These are phyloP conservation scores for Ceraceosorus guamensis DNA, from an alignment of 1,284 basidiomycete species.

Conservation along the genomic window DNA sequence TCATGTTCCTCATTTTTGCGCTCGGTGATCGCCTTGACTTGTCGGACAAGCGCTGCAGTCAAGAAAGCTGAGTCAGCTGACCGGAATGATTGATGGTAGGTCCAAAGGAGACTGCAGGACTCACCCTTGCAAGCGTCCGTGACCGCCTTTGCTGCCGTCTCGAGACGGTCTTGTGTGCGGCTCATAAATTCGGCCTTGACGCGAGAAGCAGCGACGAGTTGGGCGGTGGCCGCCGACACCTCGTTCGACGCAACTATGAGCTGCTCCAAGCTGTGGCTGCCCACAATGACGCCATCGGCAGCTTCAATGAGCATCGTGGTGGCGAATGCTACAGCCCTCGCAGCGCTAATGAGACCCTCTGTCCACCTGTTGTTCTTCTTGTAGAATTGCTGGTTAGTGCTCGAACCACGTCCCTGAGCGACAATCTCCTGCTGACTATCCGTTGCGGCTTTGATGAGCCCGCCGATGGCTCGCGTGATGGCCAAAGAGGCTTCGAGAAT, in stretches of 20 bases:
- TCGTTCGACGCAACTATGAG: constrained; percentile 98
- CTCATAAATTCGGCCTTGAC: constrained; percentile 99
- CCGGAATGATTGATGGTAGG: too few relatives aligned
- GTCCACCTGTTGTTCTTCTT: constrained; percentile 99
- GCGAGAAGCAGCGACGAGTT: constrained; percentile 93
- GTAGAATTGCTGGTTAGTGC: constrained; percentile 89
- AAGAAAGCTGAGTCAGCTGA: too few relatives aligned
- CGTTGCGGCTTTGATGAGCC: constrained; percentile 90
- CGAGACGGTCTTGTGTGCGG: constrained; percentile 91
- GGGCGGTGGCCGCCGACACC: constrained; percentile 90
- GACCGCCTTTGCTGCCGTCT: constrained; percentile 93
- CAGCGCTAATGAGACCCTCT: constrained; percentile 95
- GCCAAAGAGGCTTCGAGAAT: constrained; percentile 87
- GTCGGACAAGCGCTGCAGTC: constrained; percentile 69
- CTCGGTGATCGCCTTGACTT: constrained; percentile 90
- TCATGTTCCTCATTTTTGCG: constrained; percentile 57
- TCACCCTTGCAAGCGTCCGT: constrained; percentile 82
- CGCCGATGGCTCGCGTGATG: constrained; percentile 88
- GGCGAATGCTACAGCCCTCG: constrained; percentile 93
- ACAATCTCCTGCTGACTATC: constrained; percentile 98
- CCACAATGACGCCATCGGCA: constrained; percentile 92
- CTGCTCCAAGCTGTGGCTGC: constrained; percentile 93
- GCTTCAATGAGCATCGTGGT: constrained; percentile 95
- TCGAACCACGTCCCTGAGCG: constrained; percentile 83
- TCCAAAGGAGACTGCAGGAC: too few relatives aligned